Conservation (phyloP, 169 alveolate species). For the Plasmodium fragile region DNA sequence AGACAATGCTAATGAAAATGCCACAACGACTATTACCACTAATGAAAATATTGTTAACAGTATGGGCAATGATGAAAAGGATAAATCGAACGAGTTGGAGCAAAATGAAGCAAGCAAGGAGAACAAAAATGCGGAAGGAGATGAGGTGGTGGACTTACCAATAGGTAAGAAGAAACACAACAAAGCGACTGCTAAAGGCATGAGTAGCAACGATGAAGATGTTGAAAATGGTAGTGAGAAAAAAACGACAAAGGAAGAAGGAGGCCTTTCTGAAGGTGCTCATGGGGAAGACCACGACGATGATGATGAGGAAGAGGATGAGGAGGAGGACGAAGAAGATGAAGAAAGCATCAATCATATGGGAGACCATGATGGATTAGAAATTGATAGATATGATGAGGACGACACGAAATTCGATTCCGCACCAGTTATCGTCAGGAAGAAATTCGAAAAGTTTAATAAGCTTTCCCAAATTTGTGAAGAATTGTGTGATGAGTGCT, state of each 20-base stretch:
- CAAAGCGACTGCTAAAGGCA: neutral
- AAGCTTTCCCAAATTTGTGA: slow-evolving; percentile 88
- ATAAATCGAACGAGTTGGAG: slow-evolving; percentile 3
- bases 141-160: neutral
- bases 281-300: neutral
- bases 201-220: neutral
- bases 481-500: slow-evolving; percentile 91
- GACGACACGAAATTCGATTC: slow-evolving; percentile 64
- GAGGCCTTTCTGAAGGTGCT: neutral
- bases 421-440: slow-evolving; percentile 79
- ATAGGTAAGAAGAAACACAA: neutral
- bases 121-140: neutral
- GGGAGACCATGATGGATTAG: neutral
- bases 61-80: slow-evolving; percentile 41
- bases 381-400: slow-evolving; percentile 48
- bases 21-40: slow-evolving; percentile 5
- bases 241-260: neutral
- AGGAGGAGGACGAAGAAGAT: neutral
- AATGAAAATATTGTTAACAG: slow-evolving; percentile 38
- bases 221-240: neutral
- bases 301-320: neutral
- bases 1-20: slow-evolving; percentile 4
- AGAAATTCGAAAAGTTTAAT: slow-evolving; percentile 43
- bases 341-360: neutral
- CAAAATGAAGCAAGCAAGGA: slow-evolving; percentile 19